phyloP scores from a whole-genome alignment of 2,329 filamentous ascomycete species.

The Rachicladosporium sp. region DNA sequence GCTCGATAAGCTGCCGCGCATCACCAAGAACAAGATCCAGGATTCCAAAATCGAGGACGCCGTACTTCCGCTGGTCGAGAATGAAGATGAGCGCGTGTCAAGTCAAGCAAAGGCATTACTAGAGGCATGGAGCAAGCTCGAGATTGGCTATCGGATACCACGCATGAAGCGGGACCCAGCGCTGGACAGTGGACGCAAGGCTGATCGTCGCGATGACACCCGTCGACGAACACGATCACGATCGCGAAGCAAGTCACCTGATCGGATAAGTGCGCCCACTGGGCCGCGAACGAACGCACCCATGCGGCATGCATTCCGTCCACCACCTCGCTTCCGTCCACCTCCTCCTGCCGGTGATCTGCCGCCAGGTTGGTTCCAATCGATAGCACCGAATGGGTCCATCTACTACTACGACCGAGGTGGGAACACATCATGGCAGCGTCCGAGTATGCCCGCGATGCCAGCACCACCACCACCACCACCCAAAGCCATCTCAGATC shows the following conservation, averaged over 20 bases:
- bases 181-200: conserved; percentile 39
- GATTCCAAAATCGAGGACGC: conserved; percentile 89
- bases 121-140: conserved; percentile 76
- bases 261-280: conserved; percentile 35
- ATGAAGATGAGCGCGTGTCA: conserved; percentile 56
- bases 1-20: conserved; percentile 72
- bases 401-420: conserved; percentile 76
- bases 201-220: conserved; percentile 43
- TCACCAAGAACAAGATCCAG: conserved; percentile 93
- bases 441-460: conserved; percentile 55
- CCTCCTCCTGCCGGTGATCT: conserved; percentile 42
- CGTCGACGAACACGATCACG: conserved; percentile 37
- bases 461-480: conserved; percentile 46
- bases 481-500: conserved; percentile 56
- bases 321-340: conserved; percentile 29
- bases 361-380: conserved; percentile 75
- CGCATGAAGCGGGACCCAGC: conserved; percentile 73
- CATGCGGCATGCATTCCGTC: conserved; percentile 45
- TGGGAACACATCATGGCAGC: conserved; percentile 69
- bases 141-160: conserved; percentile 85
- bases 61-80: conserved; percentile 55
- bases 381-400: conserved; percentile 56
- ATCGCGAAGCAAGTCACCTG: conserved; percentile 37
- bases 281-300: conserved; percentile 42
- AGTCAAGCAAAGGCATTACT: conserved; percentile 59